Base-by-base conservation (phyloP, 371 early-diverging fungal genomes). In the Actinomucor elegans region DNA sequence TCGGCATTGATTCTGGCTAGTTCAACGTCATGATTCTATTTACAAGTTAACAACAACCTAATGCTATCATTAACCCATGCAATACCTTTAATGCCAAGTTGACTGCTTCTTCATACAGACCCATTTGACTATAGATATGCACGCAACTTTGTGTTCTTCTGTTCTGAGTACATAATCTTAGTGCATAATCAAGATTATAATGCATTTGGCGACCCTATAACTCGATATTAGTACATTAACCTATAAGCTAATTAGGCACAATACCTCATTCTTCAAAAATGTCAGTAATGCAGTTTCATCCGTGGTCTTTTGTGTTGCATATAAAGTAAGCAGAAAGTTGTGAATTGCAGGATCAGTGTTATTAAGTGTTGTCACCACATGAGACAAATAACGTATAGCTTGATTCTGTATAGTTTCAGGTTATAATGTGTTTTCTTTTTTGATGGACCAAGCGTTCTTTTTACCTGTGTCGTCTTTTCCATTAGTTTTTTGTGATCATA, bases 1-100 rank as follows among this genome's bases (percentile, higher is more conserved):
- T 95, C 92, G 0, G 96, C 96, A 59, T 93, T 88, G 35, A 88
- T 91, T 37, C 86, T 76, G 7, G 98, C 97, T 21, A 94, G 68
- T 41, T 92, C 93, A 24, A 97, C 52, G 56, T 97, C 94, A 27
- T 86, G 76, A 51, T 85, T 79, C 89, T 90, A 61, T 1, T 49
- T 11, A 10, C 3, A 49, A 41, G 11, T 17, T 1, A 38, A 37
- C 21, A 31, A 11, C 31, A 27, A n/a, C n/a, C n/a, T n/a, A n/a
- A 35, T 92, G 61, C 91, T 89, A 41, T 10, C 12, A n/a, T n/a
- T n/a, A n/a, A n/a, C n/a, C n/a, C n/a, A 1, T 33, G 18, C 27
- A 18, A 8, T 68, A 89, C 89, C 77, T 85, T 73, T 17, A 96
- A 66, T 2, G 96, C 88, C 44, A 92, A 62, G 33, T 88, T 80